These are phyloP conservation scores for Tephrocybe sp. DNA, from an alignment of 768 basidiomycete species.

Conservation along the genomic window DNA sequence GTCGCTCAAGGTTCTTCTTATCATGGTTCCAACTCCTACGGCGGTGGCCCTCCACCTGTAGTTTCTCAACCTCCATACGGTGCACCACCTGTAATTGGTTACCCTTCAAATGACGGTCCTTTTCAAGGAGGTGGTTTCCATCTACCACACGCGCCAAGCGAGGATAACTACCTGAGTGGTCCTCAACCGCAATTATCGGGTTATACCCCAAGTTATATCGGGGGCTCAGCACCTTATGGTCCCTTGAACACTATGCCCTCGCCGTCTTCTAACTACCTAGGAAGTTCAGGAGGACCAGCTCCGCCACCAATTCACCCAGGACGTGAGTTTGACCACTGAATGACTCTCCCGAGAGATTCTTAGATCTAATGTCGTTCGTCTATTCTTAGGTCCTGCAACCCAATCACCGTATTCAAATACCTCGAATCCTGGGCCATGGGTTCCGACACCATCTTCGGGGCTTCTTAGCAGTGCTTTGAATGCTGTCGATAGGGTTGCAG, in stretches of 20 bases:
- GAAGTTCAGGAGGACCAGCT: constrained; percentile 18
- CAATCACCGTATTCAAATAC: constrained; percentile 20
- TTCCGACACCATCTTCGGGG: constrained; percentile 25
- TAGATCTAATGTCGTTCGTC: constrained; percentile 6
- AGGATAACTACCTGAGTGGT: constrained; percentile 15
- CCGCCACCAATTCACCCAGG: constrained; percentile 29
- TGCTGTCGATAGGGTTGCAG: constrained; percentile 56
- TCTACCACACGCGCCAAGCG: constrained; percentile 24
- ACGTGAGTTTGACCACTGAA: constrained; percentile 29
- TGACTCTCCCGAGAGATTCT: neutral
- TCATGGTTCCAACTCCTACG: constrained; percentile 19
- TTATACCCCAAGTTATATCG: constrained; percentile 17
- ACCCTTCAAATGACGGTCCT: constrained; percentile 4
- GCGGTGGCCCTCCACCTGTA: constrained; percentile 6
- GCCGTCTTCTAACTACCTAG: constrained; percentile 17
- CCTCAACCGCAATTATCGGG: constrained; percentile 15
- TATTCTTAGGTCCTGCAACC: constrained; percentile 21
- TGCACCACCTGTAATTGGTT: constrained; percentile 5
- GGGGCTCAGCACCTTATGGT: constrained; percentile 9
- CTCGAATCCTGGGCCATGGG: constrained; percentile 22
- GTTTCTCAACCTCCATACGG: constrained; percentile 9
- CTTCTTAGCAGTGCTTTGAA: constrained; percentile 42
- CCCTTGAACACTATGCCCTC: constrained; percentile 13
- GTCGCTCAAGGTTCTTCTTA: constrained; percentile 20
- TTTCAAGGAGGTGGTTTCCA: constrained; percentile 17